Conservation (phyloP, 1,284 basidiomycete genomes). For the Sporisorium sorghi region DNA sequence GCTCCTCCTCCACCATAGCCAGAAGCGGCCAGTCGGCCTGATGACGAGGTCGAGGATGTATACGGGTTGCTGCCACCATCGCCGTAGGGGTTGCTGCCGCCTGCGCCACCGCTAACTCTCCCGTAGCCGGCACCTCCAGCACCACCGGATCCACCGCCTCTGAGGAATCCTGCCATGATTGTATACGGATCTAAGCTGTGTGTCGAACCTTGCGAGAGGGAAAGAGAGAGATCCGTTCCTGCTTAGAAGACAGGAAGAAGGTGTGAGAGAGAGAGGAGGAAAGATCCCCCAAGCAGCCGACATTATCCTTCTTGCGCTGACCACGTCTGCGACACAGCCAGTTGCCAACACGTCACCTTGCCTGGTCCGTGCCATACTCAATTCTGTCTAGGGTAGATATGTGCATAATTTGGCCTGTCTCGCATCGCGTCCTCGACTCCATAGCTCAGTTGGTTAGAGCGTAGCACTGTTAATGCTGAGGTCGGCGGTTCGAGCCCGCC, state of each 20-base stretch:
- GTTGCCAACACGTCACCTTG: background rate
- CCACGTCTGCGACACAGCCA: background rate
- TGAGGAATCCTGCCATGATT: slow-evolving; percentile 53
- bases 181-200: background rate
- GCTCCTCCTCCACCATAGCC: slow-evolving; percentile 34
- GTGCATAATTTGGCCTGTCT: background rate
- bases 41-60: slow-evolving; percentile 22
- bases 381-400: no score
- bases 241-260: no score
- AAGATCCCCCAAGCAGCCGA: background rate
- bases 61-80: slow-evolving; percentile 40
- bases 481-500: slow-evolving; percentile 61
- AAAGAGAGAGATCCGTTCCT: no score
- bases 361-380: slow-evolving; percentile 7
- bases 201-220: background rate
- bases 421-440: slow-evolving; percentile 15
- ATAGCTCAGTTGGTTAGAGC: slow-evolving; percentile 62
- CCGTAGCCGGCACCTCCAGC: slow-evolving; percentile 46
- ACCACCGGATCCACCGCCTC: slow-evolving; percentile 44
- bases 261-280: background rate
- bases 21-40: slow-evolving; percentile 24
- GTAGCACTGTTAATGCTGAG: slow-evolving; percentile 62
- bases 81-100: slow-evolving; percentile 36
- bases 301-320: background rate
- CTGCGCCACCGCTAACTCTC: slow-evolving; percentile 28